Conservation (phyloP, 1,139 yeast genomes). For the Schwanniomyces etchellsii region DNA sequence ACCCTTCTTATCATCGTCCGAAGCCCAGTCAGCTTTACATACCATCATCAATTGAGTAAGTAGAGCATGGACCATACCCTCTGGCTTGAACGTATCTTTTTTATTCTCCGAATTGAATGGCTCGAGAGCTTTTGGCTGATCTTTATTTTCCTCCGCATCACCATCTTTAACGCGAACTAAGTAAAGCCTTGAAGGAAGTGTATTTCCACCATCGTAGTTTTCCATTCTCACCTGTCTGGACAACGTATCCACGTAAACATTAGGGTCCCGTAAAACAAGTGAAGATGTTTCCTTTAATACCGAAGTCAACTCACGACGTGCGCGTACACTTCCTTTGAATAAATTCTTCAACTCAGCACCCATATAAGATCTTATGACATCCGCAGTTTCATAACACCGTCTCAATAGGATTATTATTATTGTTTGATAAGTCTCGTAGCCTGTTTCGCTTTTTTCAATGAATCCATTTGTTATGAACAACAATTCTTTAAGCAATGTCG, state of each 20-base stretch:
- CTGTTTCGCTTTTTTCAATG: conserved; percentile 5
- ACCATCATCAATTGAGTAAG: conserved; percentile 60
- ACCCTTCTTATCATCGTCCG: conserved; percentile 21
- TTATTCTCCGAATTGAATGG: conserved; percentile 7
- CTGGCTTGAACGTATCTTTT: conserved; percentile 19
- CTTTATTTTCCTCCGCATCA: conserved; percentile 33
- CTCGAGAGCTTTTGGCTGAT: conserved; percentile 8
- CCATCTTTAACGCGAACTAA: conserved; percentile 11
- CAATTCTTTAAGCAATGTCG: conserved; percentile 27
- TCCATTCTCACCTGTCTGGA: conserved; percentile 44
- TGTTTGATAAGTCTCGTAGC: conserved; percentile 10
- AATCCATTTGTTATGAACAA: conserved; percentile 11
- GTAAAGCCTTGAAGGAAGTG: conserved; percentile 12
- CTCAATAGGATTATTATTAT: conserved; percentile 45
- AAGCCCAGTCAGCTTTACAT: conserved; percentile 46
- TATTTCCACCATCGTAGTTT: conserved; percentile 34
- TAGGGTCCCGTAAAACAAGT: conserved; percentile 55
- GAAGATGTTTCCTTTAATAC: conserved; percentile 53
- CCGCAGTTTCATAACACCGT: conserved; percentile 62
- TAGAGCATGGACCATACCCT: conserved; percentile 60
- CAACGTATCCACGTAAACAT: conserved; percentile 47
- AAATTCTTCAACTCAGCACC: conserved; percentile 39
- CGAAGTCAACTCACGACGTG: conserved; percentile 42
- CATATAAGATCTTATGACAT: conserved; percentile 46
- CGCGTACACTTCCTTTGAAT: conserved; percentile 20